Conservation (phyloP, 257 asterid species). For the Rauvolfia tetraphylla region DNA sequence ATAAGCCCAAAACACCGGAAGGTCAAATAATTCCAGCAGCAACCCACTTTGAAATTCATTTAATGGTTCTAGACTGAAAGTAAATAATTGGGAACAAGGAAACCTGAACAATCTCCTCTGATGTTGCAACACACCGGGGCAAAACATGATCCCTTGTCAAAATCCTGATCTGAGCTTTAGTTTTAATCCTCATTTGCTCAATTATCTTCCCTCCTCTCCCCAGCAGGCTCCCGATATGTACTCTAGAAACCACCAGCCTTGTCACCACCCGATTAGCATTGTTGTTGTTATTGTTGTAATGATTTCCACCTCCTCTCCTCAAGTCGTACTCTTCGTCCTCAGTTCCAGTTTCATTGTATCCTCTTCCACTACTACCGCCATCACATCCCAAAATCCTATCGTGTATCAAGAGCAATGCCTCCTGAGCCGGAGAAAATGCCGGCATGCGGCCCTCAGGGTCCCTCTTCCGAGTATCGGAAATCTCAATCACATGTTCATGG, state of each 20-base stretch:
- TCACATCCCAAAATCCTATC: constrained; percentile 72
- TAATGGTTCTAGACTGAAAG: not conserved
- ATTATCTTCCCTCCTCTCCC: constrained; percentile 93
- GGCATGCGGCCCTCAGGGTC: constrained; percentile 73
- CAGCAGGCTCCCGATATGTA: constrained; percentile 75
- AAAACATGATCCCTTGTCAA: constrained; percentile 66
- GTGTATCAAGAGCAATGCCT: constrained; percentile 71
- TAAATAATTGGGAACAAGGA: constrained; percentile 8
- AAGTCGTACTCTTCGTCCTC: constrained; percentile 25
- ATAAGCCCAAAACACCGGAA: not conserved
- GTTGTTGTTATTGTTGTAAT: not conserved
- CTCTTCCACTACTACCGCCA: constrained; percentile 27
- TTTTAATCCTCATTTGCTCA: constrained; percentile 79
- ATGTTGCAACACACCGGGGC: constrained; percentile 73
- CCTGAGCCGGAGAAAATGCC: constrained; percentile 75
- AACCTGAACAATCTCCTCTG: constrained; percentile 98
- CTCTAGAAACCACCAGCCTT: constrained; percentile 73
- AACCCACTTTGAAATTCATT: not conserved
- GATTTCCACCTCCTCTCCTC: constrained; percentile 8
- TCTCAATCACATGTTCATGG: constrained; percentile 83
- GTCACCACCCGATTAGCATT: constrained; percentile 43
- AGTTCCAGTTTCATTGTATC: constrained; percentile 40
- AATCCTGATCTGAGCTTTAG: constrained; percentile 78
- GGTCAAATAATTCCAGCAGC: not conserved
- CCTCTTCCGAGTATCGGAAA: constrained; percentile 60